Evolutionary conservation across 768 basidiomycete species (phyloP).

Genomic region (Lepiota venenata): DNA sequence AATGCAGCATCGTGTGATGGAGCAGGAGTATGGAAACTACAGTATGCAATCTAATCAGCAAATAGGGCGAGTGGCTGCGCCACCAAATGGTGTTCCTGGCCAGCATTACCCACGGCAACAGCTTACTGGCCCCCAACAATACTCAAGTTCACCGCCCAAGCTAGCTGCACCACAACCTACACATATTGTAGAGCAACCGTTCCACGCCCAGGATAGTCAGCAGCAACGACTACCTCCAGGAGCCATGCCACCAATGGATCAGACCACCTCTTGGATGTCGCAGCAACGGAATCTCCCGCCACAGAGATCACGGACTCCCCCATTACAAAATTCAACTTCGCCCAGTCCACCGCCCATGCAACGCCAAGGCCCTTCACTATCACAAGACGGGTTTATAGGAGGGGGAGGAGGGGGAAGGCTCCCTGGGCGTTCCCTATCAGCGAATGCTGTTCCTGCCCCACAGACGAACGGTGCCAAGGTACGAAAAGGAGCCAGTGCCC

Average conservation of each 20-base stretch:
- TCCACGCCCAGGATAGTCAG: constrained; percentile 30
- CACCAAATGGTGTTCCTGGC: constrained; percentile 17
- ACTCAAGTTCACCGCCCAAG: constrained; percentile 17
- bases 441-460: constrained; percentile 45
- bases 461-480: constrained; percentile 44
- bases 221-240: constrained; percentile 53
- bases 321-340: constrained; percentile 26
- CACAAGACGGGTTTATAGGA: constrained; percentile 22
- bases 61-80: constrained; percentile 4
- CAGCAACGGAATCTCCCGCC: constrained; percentile 23
- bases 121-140: constrained; percentile 19
- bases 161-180: constrained; percentile 25
- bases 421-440: constrained; percentile 71
- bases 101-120: constrained; percentile 29
- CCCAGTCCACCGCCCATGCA: constrained; percentile 13
- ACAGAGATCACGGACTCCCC: constrained; percentile 49
- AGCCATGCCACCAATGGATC: constrained; percentile 54
- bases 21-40: constrained; percentile 73
- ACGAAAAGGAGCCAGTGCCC: constrained; percentile 66
- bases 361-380: constrained; percentile 25
- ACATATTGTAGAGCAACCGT: constrained; percentile 31
- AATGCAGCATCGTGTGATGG: constrained; percentile 90
- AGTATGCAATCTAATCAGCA: constrained; percentile 31
- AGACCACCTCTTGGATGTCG: constrained; percentile 26
- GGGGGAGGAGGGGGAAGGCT: constrained; percentile 28